Percentiles rank a stretch among this genome's conserved stretches.
Conservation (phyloP, 768 basidiomycete genomes). For the Amyloporia xantha region DNA sequence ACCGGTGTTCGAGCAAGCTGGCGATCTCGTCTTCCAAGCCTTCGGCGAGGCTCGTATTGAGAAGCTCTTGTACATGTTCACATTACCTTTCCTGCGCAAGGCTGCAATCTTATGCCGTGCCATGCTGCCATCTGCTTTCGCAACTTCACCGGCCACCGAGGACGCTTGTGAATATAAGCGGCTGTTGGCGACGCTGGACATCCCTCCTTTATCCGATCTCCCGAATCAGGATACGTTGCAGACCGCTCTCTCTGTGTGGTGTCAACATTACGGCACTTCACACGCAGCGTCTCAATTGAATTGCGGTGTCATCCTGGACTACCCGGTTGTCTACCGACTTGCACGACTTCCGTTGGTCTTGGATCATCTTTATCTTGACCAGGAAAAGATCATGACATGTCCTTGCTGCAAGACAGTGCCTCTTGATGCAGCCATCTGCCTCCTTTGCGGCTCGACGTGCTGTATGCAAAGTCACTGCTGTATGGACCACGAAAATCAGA, state of each 20-base stretch:
- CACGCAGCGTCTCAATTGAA: constrained; percentile 74
- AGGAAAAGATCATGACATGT: constrained; percentile 71
- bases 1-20: constrained; percentile 79
- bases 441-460: constrained; percentile 81
- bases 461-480: constrained; percentile 95
- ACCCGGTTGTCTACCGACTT: constrained; percentile 76
- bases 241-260: constrained; percentile 86
- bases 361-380: constrained; percentile 75
- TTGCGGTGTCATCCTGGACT: constrained; percentile 76
- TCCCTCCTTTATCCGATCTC: constrained; percentile 74
- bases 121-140: constrained; percentile 58
- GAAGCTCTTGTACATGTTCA: constrained; percentile 80
- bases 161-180: constrained; percentile 72
- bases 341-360: constrained; percentile 74
- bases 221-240: constrained; percentile 84
- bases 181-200: constrained; percentile 65
- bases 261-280: constrained; percentile 79
- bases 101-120: constrained; percentile 81
- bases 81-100: constrained; percentile 85
- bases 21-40: constrained; percentile 69
- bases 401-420: constrained; percentile 73
- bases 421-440: constrained; percentile 81
- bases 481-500: constrained; percentile 55
- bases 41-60: constrained; percentile 83
- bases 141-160: constrained; percentile 36